These are phyloP conservation scores for Gymnopilus junonius DNA, from an alignment of 768 basidiomycete species.

Conservation along the genomic window DNA sequence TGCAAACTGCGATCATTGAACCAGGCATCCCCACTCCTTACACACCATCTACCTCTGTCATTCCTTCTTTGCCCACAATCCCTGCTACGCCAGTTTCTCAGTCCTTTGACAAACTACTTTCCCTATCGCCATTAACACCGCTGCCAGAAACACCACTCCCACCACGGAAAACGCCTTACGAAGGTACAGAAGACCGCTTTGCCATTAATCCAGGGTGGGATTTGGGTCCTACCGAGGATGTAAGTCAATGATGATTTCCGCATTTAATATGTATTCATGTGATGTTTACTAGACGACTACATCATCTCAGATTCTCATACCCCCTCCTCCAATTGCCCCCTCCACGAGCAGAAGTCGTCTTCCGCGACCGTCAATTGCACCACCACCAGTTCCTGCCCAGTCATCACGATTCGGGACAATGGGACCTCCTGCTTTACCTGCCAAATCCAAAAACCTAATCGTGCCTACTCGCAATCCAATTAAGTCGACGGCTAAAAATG, in stretches of 20 bases:
- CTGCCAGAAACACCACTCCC: slow-evolving; percentile 50
- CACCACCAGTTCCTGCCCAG: slow-evolving; percentile 9
- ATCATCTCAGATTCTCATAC: slow-evolving; percentile 15
- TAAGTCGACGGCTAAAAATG: neutral
- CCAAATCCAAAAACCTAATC: slow-evolving; percentile 6
- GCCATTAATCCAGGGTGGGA: slow-evolving; percentile 27
- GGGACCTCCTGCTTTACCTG: slow-evolving; percentile 19
- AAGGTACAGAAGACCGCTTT: slow-evolving; percentile 24
- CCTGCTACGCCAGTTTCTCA: slow-evolving; percentile 23
- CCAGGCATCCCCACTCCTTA: slow-evolving; percentile 5
- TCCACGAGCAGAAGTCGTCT: slow-evolving; percentile 33
- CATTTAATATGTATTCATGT: neutral
- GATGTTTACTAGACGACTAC: neutral
- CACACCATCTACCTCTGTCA: neutral
- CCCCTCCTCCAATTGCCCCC: slow-evolving; percentile 9
- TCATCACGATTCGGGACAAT: slow-evolving; percentile 8
- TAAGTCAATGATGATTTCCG: slow-evolving; percentile 16
- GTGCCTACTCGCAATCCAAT: neutral
- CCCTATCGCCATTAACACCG: slow-evolving; percentile 51
- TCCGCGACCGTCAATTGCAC: slow-evolving; percentile 35
- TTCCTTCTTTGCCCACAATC: slow-evolving; percentile 1
- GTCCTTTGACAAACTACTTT: slow-evolving; percentile 22
- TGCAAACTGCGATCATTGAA: neutral
- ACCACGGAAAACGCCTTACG: slow-evolving; percentile 12
- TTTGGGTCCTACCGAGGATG: slow-evolving; percentile 21